Percentiles rank a stretch among this genome's conserved stretches.
phyloP scores from a whole-genome alignment of 108 stramenopile species.

The Fragilaria radians region DNA sequence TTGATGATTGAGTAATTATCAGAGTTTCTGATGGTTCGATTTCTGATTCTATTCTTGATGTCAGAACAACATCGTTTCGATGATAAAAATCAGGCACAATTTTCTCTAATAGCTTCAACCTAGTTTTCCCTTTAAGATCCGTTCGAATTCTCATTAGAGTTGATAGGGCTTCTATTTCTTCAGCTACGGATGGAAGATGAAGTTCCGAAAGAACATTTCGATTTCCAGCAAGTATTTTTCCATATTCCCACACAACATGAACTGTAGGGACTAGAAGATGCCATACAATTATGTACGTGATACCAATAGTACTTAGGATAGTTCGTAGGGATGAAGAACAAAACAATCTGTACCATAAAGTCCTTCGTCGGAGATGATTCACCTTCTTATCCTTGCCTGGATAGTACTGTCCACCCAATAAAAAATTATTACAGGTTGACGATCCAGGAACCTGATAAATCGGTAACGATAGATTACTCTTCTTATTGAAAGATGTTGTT shows the following conservation, averaged over 20 bases:
- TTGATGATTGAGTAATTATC: too few relatives aligned
- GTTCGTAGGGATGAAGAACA: conserved; percentile 31
- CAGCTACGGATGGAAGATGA: not conserved
- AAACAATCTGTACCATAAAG: conserved; percentile 58
- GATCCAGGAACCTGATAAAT: conserved; percentile 2
- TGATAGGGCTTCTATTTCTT: not conserved
- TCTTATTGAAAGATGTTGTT: not conserved
- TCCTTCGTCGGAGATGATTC: conserved; percentile 29
- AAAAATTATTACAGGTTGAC: conserved; percentile 40
- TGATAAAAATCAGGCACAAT: conserved; percentile 29
- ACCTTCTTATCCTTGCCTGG: conserved; percentile 60
- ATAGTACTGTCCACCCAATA: conserved; percentile 58
- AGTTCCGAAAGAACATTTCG: not conserved
- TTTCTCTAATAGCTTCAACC: conserved; percentile 11
- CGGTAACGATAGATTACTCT: not conserved
- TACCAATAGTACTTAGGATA: conserved; percentile 1
- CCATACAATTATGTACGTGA: conserved; percentile 20
- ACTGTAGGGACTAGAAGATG: conserved; percentile 17
- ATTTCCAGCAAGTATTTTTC: conserved; percentile 3
- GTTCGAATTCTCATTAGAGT: not conserved
- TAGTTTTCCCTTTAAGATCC: conserved; percentile 2
- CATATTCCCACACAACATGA: conserved; percentile 9
- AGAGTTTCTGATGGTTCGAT: too few relatives aligned
- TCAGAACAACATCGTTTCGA: conserved; percentile 20
- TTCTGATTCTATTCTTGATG: too few relatives aligned